These are phyloP conservation scores for Trichoderma sp. DNA, from an alignment of 2,329 filamentous ascomycete species.

Conservation along the genomic window DNA sequence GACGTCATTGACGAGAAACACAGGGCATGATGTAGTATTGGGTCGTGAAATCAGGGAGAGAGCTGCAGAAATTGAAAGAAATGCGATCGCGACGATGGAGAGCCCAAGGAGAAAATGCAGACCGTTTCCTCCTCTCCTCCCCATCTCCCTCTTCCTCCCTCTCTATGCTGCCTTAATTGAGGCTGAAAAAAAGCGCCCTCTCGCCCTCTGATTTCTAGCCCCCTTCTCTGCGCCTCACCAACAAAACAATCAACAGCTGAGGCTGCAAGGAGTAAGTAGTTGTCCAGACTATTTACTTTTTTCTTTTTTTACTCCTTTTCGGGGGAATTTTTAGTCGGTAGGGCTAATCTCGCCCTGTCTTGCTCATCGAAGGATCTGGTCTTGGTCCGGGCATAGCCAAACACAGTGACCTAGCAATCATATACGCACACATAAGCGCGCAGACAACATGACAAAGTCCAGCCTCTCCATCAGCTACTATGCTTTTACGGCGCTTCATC, in stretches of 20 bases:
- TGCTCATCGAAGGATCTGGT: background rate
- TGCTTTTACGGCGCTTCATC: constrained; percentile 62
- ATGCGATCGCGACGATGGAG: background rate
- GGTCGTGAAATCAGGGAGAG: background rate
- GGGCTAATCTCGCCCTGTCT: background rate
- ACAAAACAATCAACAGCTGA: background rate
- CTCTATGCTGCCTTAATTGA: background rate
- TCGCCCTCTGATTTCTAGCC: background rate
- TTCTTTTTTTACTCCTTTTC: background rate
- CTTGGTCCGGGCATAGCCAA: background rate
- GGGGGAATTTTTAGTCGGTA: background rate
- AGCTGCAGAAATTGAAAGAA: background rate
- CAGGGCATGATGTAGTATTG: background rate
- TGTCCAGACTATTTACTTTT: background rate
- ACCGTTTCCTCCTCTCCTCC: background rate
- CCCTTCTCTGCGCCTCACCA: background rate
- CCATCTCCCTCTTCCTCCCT: background rate
- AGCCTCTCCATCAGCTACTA: constrained; percentile 49
- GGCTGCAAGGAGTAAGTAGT: background rate
- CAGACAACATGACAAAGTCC: constrained; percentile 43
- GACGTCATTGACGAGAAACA: background rate
- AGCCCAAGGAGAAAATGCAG: background rate
- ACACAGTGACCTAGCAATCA: background rate
- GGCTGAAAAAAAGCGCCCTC: background rate
- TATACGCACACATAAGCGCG: background rate